A percentile compares a stretch with the other conserved stretches of the same genome.
These are phyloP conservation scores for Paramecium pentaurelia DNA, from an alignment of 73 alveolate genomes.

Conservation along the genomic window DNA sequence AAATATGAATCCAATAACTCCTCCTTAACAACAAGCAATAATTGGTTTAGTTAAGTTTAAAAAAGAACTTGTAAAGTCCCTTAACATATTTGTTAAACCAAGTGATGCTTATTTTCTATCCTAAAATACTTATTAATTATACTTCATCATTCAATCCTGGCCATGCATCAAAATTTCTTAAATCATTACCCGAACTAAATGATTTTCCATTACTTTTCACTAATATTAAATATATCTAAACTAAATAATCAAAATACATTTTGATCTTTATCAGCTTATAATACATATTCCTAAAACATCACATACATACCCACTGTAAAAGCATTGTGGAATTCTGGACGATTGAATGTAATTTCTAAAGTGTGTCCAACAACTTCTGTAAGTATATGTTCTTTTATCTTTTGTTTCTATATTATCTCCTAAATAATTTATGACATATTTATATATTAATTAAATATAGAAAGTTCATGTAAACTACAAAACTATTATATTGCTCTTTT, in stretches of 20 bases:
- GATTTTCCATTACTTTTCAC: not conserved
- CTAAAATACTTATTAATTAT: not conserved
- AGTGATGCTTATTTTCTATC: constrained; percentile 1
- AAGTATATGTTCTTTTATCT: not conserved
- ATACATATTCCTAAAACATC: not conserved
- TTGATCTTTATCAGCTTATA: constrained; percentile 15
- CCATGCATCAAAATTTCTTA: not conserved
- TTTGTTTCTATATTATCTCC: not conserved
- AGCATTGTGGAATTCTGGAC: constrained; percentile 17
- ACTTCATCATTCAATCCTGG: not conserved
- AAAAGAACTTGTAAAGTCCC: not conserved
- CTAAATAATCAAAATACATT: not conserved
- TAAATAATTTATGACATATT: not conserved
- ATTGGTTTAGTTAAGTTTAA: not conserved
- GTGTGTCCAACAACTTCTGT: not conserved
- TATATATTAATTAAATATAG: not conserved
- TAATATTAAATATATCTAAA: not conserved
- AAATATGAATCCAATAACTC: constrained; percentile 6
- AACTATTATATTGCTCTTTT: too few relatives aligned
- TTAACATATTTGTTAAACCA: not conserved
- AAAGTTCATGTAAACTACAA: too few relatives aligned
- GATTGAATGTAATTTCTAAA: not conserved
- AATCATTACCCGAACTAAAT: constrained; percentile 17
- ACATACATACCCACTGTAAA: constrained; percentile 8
- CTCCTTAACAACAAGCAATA: constrained; percentile 31